A percentile compares a stretch with the other conserved stretches of the same genome.
phyloP scores from a whole-genome alignment of 2,329 filamentous ascomycete species.

The Ciborinia camelliae region DNA sequence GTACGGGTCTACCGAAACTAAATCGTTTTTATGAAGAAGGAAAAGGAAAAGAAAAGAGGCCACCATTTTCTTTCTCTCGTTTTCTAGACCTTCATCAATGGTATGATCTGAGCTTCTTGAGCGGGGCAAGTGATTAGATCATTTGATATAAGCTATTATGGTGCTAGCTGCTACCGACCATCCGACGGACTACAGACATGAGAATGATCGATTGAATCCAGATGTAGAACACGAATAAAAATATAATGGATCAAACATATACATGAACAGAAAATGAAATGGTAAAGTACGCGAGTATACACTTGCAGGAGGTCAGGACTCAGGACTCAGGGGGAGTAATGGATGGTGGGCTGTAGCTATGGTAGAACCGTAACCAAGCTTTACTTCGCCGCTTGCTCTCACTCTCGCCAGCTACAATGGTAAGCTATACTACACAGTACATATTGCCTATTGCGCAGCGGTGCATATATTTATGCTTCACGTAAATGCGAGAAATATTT shows the following conservation, averaged over 20 bases:
- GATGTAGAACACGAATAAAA: neutral
- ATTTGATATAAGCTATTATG: neutral
- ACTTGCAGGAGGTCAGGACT: neutral
- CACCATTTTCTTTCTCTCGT: neutral
- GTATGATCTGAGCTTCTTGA: neutral
- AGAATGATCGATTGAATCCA: too few relatives aligned
- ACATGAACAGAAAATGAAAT: too few relatives aligned
- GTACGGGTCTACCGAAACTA: neutral
- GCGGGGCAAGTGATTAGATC: neutral
- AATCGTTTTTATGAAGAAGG: neutral
- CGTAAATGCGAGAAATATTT: neutral
- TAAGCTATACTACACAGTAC: neutral
- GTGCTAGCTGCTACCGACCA: too few relatives aligned
- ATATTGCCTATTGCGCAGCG: neutral
- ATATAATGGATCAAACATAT: too few relatives aligned
- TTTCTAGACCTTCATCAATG: neutral
- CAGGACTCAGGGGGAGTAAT: neutral
- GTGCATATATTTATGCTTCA: neutral
- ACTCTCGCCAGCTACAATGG: neutral
- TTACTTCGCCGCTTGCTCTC: neutral
- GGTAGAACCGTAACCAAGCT: neutral
- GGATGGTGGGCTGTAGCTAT: neutral
- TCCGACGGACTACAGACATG: neutral
- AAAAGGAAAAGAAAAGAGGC: too few relatives aligned
- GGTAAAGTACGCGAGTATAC: neutral